Percentiles rank a stretch among this genome's conserved stretches.
phyloP scores from a whole-genome alignment of 2,329 filamentous ascomycete genomes.

The Aspergillus ibericus region DNA sequence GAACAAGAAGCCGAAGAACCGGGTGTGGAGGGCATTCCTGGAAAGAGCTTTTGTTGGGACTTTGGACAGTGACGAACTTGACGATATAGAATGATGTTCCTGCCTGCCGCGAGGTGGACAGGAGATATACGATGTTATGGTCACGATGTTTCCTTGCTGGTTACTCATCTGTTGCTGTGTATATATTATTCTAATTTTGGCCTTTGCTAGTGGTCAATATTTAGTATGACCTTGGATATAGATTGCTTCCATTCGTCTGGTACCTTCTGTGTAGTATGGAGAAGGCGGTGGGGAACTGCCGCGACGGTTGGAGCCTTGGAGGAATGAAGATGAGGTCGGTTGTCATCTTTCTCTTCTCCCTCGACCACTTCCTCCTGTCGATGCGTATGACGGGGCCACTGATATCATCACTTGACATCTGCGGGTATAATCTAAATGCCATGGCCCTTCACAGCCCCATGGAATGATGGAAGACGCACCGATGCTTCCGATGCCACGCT shows the following conservation, averaged over 20 bases:
- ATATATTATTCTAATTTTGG: neutral
- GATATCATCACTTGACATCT: neutral
- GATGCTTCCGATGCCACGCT: slow-evolving; percentile 27
- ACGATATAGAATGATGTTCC: slow-evolving; percentile 28
- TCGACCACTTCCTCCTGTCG: neutral
- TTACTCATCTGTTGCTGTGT: slow-evolving; percentile 1
- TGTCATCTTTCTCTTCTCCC: neutral
- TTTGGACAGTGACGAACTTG: slow-evolving; percentile 64
- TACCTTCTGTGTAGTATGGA: neutral
- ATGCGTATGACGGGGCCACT: neutral
- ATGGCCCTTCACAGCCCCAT: slow-evolving; percentile 6
- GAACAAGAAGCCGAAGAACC: slow-evolving; percentile 51
- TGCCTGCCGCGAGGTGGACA: neutral
- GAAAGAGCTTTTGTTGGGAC: slow-evolving; percentile 77
- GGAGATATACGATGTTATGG: slow-evolving; percentile 4
- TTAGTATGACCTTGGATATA: neutral
- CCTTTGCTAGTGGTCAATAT: neutral
- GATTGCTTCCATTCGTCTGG: neutral
- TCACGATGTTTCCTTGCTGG: neutral
- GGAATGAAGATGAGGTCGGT: neutral
- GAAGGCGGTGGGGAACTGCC: slow-evolving; percentile 1
- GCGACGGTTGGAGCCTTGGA: neutral
- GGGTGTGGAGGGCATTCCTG: slow-evolving; percentile 76
- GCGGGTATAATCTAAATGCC: neutral
- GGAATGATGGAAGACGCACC: neutral